Conservation (phyloP, 148 eudicot species). For the Beta vulgaris region DNA sequence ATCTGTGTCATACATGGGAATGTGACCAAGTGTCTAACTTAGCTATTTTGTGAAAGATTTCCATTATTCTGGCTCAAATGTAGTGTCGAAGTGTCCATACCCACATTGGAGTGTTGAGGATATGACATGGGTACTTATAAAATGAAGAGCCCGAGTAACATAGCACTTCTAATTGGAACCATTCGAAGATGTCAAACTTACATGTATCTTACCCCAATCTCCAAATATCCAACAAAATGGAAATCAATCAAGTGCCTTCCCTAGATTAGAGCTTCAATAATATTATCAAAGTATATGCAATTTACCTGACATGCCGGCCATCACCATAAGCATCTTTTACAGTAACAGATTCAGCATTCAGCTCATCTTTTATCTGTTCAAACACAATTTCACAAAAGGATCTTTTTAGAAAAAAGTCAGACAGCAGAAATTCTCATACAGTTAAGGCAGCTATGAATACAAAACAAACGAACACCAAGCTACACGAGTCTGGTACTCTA, state of each 20-base stretch:
- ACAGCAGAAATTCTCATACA: slow-evolving; percentile 4
- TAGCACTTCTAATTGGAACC: too few species aligned
- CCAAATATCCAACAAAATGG: background rate
- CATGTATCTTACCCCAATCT: background rate
- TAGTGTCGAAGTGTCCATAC: too few species aligned
- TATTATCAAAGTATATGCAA: slow-evolving; percentile 1
- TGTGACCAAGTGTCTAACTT: too few species aligned
- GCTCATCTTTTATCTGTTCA: slow-evolving; percentile 67
- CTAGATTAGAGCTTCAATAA: too few species aligned
- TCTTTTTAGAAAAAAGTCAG: slow-evolving; percentile 14
- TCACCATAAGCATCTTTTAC: slow-evolving; percentile 90
- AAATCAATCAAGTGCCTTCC: too few species aligned
- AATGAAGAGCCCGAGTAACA: too few species aligned
- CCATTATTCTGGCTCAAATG: too few species aligned
- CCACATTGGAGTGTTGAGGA: too few species aligned
- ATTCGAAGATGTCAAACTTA: background rate
- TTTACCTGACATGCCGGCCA: slow-evolving; percentile 89
- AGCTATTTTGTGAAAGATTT: too few species aligned
- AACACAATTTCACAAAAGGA: slow-evolving; percentile 13
- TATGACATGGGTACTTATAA: too few species aligned
- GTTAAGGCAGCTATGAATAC: background rate
- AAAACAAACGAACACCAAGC: background rate
- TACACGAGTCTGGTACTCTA: background rate
- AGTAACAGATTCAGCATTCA: slow-evolving; percentile 71
- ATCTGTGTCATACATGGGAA: too few species aligned